Evolutionary conservation across 2,329 filamentous ascomycete genomes (phyloP), one percentile per base, ranked within the genome.

Genomic region (Escovopsis sp.): DNA sequence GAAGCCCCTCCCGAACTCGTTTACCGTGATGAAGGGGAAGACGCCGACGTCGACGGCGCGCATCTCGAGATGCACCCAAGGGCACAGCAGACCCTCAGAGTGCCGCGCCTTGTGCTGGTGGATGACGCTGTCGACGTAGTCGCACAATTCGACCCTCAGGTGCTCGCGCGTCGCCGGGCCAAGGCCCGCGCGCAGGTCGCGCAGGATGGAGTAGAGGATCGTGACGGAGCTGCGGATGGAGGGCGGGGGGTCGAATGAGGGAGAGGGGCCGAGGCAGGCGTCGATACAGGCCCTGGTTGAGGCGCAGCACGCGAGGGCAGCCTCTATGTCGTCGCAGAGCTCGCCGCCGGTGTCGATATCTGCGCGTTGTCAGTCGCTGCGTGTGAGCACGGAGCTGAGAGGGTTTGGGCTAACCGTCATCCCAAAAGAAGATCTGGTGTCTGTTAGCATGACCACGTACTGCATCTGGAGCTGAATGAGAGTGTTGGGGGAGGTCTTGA

Each of bases 261-360:
- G 33, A 6, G 32, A 30, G 1, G 39, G 39, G 6, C 43, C 43
- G 11, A 45, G 43, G 8, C 43, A 45, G 19, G 36, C 39, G 6
- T 45, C 36, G 12, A 45, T 32, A 12, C 43, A 45, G 23, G 42
- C 38, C 7, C 38, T 39, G 7, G 40, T 42, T 23, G 42, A 39
- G 26, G 43, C 36, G 10, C 43, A 45, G 19, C 43, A 42, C n/a
- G 23, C 6, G 7, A 39, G n/a, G 3, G 43, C 42, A 30, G 39
- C 39, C 32, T 42, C 19, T 30, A 34, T 38, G 32, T 45, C 43
- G 7, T 36, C 5, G 5, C 39, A 38, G 7, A 45, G 43, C 23
- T 45, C 39, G 12, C 43, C 43, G 9, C 43, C 43, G 6, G 39
- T 45, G 26, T 45, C 43, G 26, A 45, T 45, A 5, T 45, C 43